These are phyloP conservation scores for Ehretia macrophylla DNA, from an alignment of 257 asterid species.

Conservation along the genomic window DNA sequence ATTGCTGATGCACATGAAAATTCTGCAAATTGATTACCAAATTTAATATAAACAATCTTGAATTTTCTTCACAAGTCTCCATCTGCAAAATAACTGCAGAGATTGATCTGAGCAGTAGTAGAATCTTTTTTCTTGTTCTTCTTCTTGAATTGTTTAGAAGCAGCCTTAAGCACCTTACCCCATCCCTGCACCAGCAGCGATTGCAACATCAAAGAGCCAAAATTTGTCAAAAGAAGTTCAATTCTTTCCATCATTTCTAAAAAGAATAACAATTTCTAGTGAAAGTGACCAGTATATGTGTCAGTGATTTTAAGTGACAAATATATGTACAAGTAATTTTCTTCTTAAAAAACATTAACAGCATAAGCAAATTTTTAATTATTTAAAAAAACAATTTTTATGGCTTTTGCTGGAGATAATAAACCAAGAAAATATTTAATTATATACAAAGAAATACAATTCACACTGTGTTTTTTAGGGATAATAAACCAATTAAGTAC, in stretches of 20 bases:
- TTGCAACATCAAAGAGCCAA: not conserved
- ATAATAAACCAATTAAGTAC: too few species aligned
- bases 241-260: not conserved
- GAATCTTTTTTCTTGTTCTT: conserved; percentile 37
- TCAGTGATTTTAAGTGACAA: too few species aligned
- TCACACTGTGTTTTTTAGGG: too few species aligned
- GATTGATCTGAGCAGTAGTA: conserved; percentile 20
- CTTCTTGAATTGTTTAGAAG: conserved; percentile 71
- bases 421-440: too few species aligned
- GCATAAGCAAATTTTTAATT: too few species aligned
- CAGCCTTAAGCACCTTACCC: conserved; percentile 66
- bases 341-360: too few species aligned
- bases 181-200: conserved; percentile 43
- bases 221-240: too few species aligned
- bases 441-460: too few species aligned
- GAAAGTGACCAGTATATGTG: too few species aligned
- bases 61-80: conserved; percentile 7
- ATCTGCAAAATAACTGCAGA: conserved; percentile 15
- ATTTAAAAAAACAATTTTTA: too few species aligned
- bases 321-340: too few species aligned
- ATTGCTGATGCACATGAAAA: not conserved
- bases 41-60: not conserved
- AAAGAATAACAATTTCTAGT: not conserved
- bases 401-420: too few species aligned
- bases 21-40: not conserved